Evolutionary conservation across 495 filamentous ascomycete species (phyloP).

Genomic region (Penicillium atrosanguineum): DNA sequence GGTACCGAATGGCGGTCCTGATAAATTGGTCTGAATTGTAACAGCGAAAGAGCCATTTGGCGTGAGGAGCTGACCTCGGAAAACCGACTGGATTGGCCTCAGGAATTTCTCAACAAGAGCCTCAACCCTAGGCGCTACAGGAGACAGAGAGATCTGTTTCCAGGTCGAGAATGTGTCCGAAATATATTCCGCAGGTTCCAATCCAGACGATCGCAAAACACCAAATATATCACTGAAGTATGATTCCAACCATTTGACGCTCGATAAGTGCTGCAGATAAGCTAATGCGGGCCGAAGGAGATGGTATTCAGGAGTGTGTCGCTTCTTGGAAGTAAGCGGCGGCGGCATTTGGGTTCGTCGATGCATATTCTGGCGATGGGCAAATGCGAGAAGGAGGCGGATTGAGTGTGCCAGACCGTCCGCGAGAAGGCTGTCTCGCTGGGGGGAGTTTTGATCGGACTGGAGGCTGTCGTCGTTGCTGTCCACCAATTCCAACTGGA

Average conservation of each 20-base stretch:
- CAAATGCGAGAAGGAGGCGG: slow-evolving; percentile 67
- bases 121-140: slow-evolving; percentile 31
- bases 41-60: slow-evolving; percentile 41
- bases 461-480: slow-evolving; percentile 37
- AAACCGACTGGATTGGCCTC: slow-evolving; percentile 40
- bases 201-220: slow-evolving; percentile 40
- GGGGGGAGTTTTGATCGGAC: slow-evolving; percentile 6
- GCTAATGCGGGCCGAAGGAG: slow-evolving; percentile 66
- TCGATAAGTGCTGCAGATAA: slow-evolving; percentile 58
- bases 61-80: slow-evolving; percentile 37
- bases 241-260: slow-evolving; percentile 36
- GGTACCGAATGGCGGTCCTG: slow-evolving; percentile 43
- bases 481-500: slow-evolving; percentile 65
- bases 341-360: slow-evolving; percentile 60
- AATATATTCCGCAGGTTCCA: slow-evolving; percentile 32
- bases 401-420: slow-evolving; percentile 57
- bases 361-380: slow-evolving; percentile 65
- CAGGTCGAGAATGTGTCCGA: slow-evolving; percentile 30
- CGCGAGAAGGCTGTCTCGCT: slow-evolving; percentile 42
- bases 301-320: slow-evolving; percentile 49
- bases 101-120: slow-evolving; percentile 39
- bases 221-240: slow-evolving; percentile 36
- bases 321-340: slow-evolving; percentile 52
- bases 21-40: slow-evolving; percentile 43
- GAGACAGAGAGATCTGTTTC: slow-evolving; percentile 2